Evolutionary conservation across 495 filamentous ascomycete genomes (phyloP).

Genomic region (Lichina pygmaea): DNA sequence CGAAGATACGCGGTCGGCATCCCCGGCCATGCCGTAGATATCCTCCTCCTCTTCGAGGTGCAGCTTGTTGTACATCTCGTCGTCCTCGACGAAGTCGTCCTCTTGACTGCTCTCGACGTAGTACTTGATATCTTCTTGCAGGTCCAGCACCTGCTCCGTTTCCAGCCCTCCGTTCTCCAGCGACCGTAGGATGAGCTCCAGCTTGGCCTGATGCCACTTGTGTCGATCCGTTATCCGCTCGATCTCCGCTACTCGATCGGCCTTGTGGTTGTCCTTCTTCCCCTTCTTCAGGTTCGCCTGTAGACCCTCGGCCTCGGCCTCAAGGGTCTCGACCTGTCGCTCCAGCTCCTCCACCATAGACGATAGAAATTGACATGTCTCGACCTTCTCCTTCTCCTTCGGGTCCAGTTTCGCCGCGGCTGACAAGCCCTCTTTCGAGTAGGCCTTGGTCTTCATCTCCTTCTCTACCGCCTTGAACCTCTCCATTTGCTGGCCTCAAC

Average conservation of each 20-base stretch:
- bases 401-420: conserved; percentile 82
- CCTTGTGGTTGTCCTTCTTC: conserved; percentile 58
- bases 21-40: conserved; percentile 51
- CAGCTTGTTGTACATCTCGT: conserved; percentile 85
- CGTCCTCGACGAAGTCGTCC: conserved; percentile 73
- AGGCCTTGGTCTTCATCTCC: conserved; percentile 99
- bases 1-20: conserved; percentile 70
- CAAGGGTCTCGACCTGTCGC: conserved; percentile 69
- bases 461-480: conserved; percentile 99
- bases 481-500: conserved; percentile 66
- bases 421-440: conserved; percentile 87
- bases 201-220: conserved; percentile 84
- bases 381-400: conserved; percentile 75
- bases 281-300: conserved; percentile 81
- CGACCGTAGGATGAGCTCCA: conserved; percentile 72
- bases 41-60: conserved; percentile 74
- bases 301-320: conserved; percentile 71
- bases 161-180: conserved; percentile 85
- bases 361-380: conserved; percentile 59
- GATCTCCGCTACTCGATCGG: conserved; percentile 68
- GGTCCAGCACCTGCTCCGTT: conserved; percentile 49
- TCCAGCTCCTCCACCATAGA: conserved; percentile 82
- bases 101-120: conserved; percentile 81
- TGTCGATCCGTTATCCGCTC: conserved; percentile 65
- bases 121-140: conserved; percentile 81